Evolutionary conservation across 2,329 filamentous ascomycete genomes (phyloP).

Genomic region (Teratosphaeria nubilosa): DNA sequence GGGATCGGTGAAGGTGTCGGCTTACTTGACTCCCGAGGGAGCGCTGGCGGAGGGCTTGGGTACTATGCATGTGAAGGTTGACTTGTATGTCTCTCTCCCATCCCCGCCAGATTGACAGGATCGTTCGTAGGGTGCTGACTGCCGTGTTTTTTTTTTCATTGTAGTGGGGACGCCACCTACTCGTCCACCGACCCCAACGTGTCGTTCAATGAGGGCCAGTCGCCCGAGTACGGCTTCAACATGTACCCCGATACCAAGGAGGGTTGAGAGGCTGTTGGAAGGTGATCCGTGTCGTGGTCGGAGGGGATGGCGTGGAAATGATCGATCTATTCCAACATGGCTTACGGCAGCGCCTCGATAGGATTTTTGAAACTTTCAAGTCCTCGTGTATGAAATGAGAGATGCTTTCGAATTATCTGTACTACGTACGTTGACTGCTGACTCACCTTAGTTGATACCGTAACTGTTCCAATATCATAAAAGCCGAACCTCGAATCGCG

Average conservation of each 20-base stretch:
- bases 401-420: too few species aligned
- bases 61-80: neutral
- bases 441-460: too few species aligned
- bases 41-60: neutral
- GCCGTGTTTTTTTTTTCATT: neutral
- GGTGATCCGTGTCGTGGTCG: too few species aligned
- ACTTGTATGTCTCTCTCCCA: neutral
- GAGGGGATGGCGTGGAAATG: too few species aligned
- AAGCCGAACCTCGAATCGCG: too few species aligned
- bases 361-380: too few species aligned
- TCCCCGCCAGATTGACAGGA: neutral
- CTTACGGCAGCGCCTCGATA: too few species aligned
- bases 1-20: neutral
- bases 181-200: neutral
- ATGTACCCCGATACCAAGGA: neutral
- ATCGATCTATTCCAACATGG: too few species aligned
- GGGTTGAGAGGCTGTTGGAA: neutral
- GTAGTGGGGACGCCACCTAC: neutral
- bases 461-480: too few species aligned
- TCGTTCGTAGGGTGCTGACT: neutral
- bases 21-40: neutral
- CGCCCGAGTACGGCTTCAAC: neutral
- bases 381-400: too few species aligned
- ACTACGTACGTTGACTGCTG: too few species aligned
- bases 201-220: neutral